phyloP scores from a whole-genome alignment of 805 yeast genomes.

The Candida nemodendra region DNA sequence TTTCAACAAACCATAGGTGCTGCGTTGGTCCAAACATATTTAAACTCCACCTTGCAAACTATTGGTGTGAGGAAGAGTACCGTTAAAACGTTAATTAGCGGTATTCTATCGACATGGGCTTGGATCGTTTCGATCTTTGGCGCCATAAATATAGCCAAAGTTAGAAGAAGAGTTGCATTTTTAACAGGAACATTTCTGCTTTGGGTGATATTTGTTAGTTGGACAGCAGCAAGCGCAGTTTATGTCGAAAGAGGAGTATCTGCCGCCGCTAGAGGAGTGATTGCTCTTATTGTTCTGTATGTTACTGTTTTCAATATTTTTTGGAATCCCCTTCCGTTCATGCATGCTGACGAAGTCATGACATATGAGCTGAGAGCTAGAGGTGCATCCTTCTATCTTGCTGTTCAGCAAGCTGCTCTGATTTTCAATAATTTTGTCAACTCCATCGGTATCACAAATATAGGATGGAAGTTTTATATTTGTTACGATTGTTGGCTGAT shows the following conservation, averaged over 20 bases:
- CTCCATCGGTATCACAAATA: constrained; percentile 37
- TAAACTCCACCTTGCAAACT: constrained; percentile 43
- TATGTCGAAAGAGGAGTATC: constrained; percentile 40
- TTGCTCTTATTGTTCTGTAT: constrained; percentile 51
- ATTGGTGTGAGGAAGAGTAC: constrained; percentile 48
- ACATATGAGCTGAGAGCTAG: constrained; percentile 19
- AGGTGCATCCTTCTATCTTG: constrained; percentile 2
- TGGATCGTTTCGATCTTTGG: constrained; percentile 17
- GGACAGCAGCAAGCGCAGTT: constrained; percentile 45
- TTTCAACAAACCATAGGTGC: constrained; percentile 30
- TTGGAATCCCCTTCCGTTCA: constrained; percentile 43
- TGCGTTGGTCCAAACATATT: constrained; percentile 43
- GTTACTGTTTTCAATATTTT: constrained; percentile 41
- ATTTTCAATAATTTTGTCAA: constrained; percentile 32
- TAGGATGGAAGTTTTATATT: constrained; percentile 34
- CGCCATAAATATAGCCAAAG: constrained; percentile 23
- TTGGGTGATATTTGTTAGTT: constrained; percentile 37
- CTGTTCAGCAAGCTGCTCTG: constrained; percentile 10
- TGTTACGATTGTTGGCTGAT: constrained; percentile 17
- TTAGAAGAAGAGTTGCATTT: constrained; percentile 37
- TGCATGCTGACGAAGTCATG: constrained; percentile 43
- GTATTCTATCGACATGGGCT: constrained; percentile 40
- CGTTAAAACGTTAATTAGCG: constrained; percentile 47
- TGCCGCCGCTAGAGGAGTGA: constrained; percentile 45
- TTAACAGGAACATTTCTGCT: constrained; percentile 35